These are phyloP conservation scores for Tulasnella sp. DNA, from an alignment of 768 basidiomycete genomes.

Conservation along the genomic window DNA sequence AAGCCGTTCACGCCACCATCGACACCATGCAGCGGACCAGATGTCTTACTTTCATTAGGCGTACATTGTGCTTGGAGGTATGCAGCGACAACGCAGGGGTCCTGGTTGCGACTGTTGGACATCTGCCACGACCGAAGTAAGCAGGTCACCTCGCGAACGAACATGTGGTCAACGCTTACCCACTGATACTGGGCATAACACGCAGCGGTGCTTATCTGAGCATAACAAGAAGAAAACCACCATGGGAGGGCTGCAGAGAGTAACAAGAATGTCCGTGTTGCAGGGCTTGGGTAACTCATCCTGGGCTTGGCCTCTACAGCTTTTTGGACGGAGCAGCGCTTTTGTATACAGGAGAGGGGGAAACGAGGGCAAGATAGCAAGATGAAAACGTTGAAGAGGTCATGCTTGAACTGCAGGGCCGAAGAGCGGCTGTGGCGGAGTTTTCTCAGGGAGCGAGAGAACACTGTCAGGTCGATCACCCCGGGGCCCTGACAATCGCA, in stretches of 20 bases:
- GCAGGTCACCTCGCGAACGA: background rate
- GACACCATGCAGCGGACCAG: background rate
- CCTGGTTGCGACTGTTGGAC: conserved; percentile 20
- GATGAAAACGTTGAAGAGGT: background rate
- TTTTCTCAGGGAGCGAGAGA: background rate
- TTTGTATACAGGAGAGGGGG: background rate
- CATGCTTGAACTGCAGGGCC: background rate
- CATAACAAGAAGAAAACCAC: background rate
- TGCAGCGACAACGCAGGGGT: conserved; percentile 26
- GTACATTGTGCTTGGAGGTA: conserved; percentile 18
- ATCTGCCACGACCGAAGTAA: conserved; percentile 19
- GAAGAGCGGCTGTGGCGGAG: conserved; percentile 11
- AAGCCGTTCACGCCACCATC: background rate
- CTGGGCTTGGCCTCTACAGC: background rate
- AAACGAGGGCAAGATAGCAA: background rate
- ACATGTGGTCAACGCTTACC: background rate
- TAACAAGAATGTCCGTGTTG: background rate
- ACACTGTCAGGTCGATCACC: background rate
- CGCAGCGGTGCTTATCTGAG: conserved; percentile 8
- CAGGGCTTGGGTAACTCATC: background rate
- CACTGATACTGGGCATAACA: conserved; percentile 3
- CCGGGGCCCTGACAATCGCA: conserved; percentile 13
- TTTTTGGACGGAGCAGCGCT: background rate
- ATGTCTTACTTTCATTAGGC: conserved; percentile 5
- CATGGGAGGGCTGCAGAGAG: background rate